These are phyloP conservation scores for Curvularia sp. DNA, from an alignment of 2,329 filamentous ascomycete genomes.

Conservation along the genomic window DNA sequence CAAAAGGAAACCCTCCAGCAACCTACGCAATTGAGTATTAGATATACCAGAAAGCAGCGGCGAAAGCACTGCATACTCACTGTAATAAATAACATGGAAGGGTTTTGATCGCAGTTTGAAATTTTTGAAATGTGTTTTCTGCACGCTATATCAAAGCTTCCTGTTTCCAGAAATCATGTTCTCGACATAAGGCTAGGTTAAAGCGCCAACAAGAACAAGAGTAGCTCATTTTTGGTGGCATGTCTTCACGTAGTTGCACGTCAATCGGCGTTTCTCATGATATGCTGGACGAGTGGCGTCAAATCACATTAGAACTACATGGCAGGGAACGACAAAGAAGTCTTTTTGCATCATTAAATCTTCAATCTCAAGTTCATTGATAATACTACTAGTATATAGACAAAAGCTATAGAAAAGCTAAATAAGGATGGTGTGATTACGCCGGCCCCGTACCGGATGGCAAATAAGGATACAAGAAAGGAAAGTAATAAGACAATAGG, in stretches of 20 bases:
- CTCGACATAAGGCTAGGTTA: neutral
- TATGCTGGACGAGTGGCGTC: neutral
- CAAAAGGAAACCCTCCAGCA: neutral
- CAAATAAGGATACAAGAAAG: conserved; percentile 7
- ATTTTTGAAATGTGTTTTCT: neutral
- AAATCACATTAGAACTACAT: neutral
- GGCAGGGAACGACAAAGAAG: neutral
- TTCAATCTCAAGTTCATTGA: neutral
- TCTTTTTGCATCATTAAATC: neutral
- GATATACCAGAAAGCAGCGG: neutral
- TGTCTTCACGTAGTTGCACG: neutral
- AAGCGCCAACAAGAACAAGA: neutral
- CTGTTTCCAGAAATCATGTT: neutral
- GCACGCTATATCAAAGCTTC: neutral
- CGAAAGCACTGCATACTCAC: neutral
- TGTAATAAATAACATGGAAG: no score
- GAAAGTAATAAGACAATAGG: conserved; percentile 27
- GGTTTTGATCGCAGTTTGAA: neutral
- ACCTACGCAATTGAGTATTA: neutral
- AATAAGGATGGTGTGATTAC: neutral
- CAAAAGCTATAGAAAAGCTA: neutral
- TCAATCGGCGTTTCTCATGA: neutral
- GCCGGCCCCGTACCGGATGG: conserved; percentile 3
- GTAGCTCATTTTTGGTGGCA: neutral
- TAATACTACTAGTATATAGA: neutral